Conservation (phyloP, 2,329 filamentous ascomycete genomes). For the Pseudonectria buxi region DNA sequence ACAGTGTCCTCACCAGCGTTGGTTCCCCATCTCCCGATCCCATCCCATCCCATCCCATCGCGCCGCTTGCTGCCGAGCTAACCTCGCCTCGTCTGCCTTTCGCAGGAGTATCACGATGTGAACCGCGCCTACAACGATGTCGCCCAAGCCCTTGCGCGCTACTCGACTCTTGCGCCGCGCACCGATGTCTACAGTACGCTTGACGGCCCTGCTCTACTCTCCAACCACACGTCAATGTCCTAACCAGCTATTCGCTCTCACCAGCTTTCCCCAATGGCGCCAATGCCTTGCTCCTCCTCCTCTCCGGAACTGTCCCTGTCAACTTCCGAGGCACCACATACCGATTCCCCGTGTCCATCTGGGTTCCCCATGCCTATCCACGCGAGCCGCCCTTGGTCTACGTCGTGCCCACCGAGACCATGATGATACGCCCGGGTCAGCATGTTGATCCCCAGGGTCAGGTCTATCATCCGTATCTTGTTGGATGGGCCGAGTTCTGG, state of each 20-base stretch:
- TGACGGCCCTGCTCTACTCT: conserved; percentile 20
- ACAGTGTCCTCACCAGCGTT: conserved; percentile 79
- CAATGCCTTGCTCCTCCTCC: conserved; percentile 77
- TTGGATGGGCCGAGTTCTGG: conserved; percentile 83
- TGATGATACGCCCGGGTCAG: conserved; percentile 86
- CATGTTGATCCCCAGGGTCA: conserved; percentile 91
- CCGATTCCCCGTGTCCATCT: conserved; percentile 84
- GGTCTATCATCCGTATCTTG: conserved; percentile 92
- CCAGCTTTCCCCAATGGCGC: conserved; percentile 81
- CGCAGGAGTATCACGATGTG: conserved; percentile 85
- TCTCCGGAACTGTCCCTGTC: conserved; percentile 86
- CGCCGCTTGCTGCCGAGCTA: conserved; percentile 2
- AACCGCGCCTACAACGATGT: conserved; percentile 91
- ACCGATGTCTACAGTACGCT: conserved; percentile 87
- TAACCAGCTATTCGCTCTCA: conserved; percentile 5
- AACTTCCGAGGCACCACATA: conserved; percentile 83
- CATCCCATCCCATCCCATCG: conserved; percentile 5
- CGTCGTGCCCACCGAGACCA: conserved; percentile 79
- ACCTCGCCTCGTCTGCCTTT: too few relatives aligned
- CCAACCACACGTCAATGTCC: not conserved
- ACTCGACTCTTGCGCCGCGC: conserved; percentile 71
- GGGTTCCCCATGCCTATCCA: conserved; percentile 89
- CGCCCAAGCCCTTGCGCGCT: conserved; percentile 71
- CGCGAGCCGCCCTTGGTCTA: conserved; percentile 79
- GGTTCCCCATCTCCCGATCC: conserved; percentile 13